Evolutionary conservation across 2,329 filamentous ascomycete species (phyloP).

Genomic region (Calonectria honghensis): DNA sequence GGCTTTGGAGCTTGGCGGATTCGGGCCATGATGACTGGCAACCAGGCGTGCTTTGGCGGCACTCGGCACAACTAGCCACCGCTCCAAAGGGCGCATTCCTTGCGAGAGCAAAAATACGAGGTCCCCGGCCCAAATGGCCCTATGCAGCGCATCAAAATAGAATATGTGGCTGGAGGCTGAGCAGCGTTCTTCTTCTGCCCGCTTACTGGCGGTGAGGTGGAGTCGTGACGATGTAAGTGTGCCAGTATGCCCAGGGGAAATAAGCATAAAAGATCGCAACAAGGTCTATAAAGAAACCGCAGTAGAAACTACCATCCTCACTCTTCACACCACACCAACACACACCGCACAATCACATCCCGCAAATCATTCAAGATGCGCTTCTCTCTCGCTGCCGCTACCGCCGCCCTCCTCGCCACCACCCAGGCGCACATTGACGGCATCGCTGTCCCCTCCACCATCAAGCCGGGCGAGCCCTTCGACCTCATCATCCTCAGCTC

Average conservation of each 20-base stretch:
- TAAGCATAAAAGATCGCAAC: neutral
- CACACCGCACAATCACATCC: neutral
- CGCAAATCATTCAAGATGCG: constrained; percentile 45
- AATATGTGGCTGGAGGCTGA: constrained; percentile 16
- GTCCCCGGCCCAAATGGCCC: neutral
- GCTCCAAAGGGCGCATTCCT: neutral
- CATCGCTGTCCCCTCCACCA: constrained; percentile 64
- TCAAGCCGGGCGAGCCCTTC: constrained; percentile 62
- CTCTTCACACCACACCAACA: neutral
- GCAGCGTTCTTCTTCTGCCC: neutral
- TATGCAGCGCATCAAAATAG: constrained; percentile 28
- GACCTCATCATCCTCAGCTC: constrained; percentile 62
- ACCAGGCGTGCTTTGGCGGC: constrained; percentile 14
- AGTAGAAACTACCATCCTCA: neutral
- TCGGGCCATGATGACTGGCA: neutral
- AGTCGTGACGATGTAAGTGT: constrained; percentile 13
- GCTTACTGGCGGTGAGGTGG: constrained; percentile 20
- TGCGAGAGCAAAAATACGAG: constrained; percentile 24
- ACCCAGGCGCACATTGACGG: constrained; percentile 65
- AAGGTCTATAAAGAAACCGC: neutral
- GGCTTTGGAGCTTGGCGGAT: constrained; percentile 10
- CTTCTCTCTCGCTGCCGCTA: constrained; percentile 47
- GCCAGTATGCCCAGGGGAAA: neutral
- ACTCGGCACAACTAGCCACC: constrained; percentile 35
- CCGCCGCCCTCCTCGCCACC: constrained; percentile 48